Percentiles rank a stretch among this genome's conserved stretches.
phyloP scores from a whole-genome alignment of 2,329 filamentous ascomycete species.

The Lojkania enalia region DNA sequence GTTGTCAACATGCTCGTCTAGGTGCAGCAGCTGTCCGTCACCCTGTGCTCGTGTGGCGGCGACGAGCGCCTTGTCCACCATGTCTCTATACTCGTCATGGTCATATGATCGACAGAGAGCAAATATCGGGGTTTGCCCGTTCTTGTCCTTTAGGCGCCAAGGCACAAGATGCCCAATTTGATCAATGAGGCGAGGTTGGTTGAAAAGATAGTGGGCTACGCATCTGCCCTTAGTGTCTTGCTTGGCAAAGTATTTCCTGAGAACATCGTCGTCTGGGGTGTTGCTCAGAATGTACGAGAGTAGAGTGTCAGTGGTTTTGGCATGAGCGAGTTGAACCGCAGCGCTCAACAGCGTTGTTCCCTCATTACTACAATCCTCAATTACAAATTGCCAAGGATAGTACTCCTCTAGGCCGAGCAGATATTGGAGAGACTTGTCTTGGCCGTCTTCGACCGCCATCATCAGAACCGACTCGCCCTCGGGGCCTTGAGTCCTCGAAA shows the following conservation, averaged over 20 bases:
- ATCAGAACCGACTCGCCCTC: slow-evolving; percentile 78
- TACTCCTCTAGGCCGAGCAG: slow-evolving; percentile 76
- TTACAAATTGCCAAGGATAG: slow-evolving; percentile 70
- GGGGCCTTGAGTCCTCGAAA: slow-evolving; percentile 70
- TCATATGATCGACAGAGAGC: slow-evolving; percentile 95
- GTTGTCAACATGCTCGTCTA: slow-evolving; percentile 88
- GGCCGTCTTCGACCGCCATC: slow-evolving; percentile 62
- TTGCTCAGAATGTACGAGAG: slow-evolving; percentile 68
- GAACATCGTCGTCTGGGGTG: slow-evolving; percentile 57
- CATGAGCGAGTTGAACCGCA: slow-evolving; percentile 81
- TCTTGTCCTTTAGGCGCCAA: slow-evolving; percentile 91
- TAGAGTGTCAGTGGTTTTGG: slow-evolving; percentile 73
- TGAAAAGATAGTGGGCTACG: slow-evolving; percentile 93
- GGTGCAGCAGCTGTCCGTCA: slow-evolving; percentile 77
- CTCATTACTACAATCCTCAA: slow-evolving; percentile 86
- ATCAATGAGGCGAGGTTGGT: slow-evolving; percentile 78
- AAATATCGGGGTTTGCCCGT: slow-evolving; percentile 96
- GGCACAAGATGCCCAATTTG: slow-evolving; percentile 77
- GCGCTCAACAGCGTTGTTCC: slow-evolving; percentile 87
- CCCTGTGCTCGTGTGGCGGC: slow-evolving; percentile 74
- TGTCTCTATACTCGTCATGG: slow-evolving; percentile 79
- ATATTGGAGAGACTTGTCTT: slow-evolving; percentile 74
- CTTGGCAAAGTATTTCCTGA: slow-evolving; percentile 70
- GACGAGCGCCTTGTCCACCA: slow-evolving; percentile 82
- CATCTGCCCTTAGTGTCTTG: slow-evolving; percentile 87